phyloP scores from a whole-genome alignment of 495 filamentous ascomycete species.

The Acidiella bohemica region DNA sequence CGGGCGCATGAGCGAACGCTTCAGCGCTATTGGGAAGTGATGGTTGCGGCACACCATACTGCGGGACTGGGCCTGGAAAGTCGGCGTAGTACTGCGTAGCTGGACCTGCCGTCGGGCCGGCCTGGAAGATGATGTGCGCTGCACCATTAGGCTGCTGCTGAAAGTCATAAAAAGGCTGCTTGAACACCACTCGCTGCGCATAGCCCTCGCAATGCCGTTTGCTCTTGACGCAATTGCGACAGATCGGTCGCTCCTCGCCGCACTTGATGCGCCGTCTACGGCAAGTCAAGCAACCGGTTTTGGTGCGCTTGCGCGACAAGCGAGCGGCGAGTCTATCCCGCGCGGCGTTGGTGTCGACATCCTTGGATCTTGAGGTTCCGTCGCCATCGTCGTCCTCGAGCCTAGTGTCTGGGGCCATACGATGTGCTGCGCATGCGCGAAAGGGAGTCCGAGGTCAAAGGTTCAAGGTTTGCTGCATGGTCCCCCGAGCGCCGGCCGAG shows the following conservation, averaged over 20 bases:
- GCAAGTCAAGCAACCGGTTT: slow-evolving; percentile 94
- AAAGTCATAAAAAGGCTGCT: slow-evolving; percentile 56
- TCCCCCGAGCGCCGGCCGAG: no score
- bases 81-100: slow-evolving; percentile 3
- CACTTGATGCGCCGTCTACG: slow-evolving; percentile 93
- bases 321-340: slow-evolving; percentile 9
- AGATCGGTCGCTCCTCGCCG: slow-evolving; percentile 84
- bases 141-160: slow-evolving; percentile 11
- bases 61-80: no score
- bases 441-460: not conserved
- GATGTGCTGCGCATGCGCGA: not conserved
- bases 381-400: slow-evolving; percentile 1
- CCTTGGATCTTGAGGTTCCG: not conserved
- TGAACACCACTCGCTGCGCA: slow-evolving; percentile 84
- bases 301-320: slow-evolving; percentile 60
- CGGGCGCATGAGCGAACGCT: no score
- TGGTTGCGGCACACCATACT: not conserved
- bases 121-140: slow-evolving; percentile 21
- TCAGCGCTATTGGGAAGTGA: no score
- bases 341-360: slow-evolving; percentile 1
- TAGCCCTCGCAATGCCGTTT: slow-evolving; percentile 92
- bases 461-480: not conserved
- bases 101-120: slow-evolving; percentile 11
- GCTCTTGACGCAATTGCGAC: slow-evolving; percentile 86
- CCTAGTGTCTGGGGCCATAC: not conserved